Percentiles rank a stretch among this genome's conserved stretches.
Evolutionary conservation across 805 yeast genomes (phyloP).

Genomic region (Danielia reshetovae): DNA sequence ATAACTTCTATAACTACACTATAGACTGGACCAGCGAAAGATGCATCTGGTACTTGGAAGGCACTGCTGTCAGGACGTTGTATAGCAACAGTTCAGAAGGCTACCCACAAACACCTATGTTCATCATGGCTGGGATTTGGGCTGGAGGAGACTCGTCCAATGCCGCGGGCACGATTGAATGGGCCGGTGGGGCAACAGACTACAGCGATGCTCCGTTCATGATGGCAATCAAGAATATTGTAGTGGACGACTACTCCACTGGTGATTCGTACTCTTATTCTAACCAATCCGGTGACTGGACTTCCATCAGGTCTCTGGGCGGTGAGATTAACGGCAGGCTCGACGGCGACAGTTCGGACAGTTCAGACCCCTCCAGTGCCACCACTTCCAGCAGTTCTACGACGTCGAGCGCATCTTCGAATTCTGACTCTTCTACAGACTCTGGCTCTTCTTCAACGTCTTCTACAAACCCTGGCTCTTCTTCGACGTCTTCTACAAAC

Average conservation of each 20-base stretch:
- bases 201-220: conserved; percentile 20
- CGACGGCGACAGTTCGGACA: conserved; percentile 1
- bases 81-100: conserved; percentile 52
- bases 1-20: conserved; percentile 69
- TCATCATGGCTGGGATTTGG: conserved; percentile 38
- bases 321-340: conserved; percentile 27
- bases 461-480: background rate
- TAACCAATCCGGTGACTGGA: conserved; percentile 36
- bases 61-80: conserved; percentile 62
- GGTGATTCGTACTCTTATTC: conserved; percentile 40
- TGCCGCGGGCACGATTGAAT: conserved; percentile 20
- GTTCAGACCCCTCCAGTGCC: background rate
- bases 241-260: conserved; percentile 43
- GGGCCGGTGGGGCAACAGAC: conserved; percentile 25
- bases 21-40: conserved; percentile 75
- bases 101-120: conserved; percentile 88
- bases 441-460: conserved; percentile 1
- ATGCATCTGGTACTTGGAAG: conserved; percentile 72
- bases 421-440: background rate
- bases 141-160: conserved; percentile 44
- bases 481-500: background rate
- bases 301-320: conserved; percentile 35
- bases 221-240: conserved; percentile 17
- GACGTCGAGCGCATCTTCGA: conserved; percentile 2
- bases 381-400: conserved; percentile 1